Evolutionary conservation across 1,284 basidiomycete genomes (phyloP).

Genomic region (Puccinia hordei): DNA sequence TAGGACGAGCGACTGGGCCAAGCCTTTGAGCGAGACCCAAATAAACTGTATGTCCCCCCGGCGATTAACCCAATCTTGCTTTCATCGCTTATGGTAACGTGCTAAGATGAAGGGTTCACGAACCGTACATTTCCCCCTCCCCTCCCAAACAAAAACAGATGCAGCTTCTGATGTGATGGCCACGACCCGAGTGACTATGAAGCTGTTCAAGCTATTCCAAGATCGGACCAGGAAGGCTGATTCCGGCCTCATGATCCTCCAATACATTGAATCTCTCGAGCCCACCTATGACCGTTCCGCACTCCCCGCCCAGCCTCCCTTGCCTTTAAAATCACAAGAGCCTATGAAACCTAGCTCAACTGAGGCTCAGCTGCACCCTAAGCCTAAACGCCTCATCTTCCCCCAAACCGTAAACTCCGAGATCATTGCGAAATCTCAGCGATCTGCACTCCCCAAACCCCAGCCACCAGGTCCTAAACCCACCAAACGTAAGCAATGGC

Average conservation of each 20-base stretch:
- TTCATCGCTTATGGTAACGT: background rate
- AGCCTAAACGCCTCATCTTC: background rate
- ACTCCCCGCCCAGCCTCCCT: background rate
- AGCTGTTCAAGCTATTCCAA: background rate
- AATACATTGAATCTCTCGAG: conserved; percentile 21
- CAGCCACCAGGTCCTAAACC: background rate
- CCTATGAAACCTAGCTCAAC: background rate
- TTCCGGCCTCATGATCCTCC: conserved; percentile 1
- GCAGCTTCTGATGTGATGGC: conserved; percentile 37
- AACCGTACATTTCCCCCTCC: background rate
- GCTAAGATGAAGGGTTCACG: no score
- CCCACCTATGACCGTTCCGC: conserved; percentile 1
- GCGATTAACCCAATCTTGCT: background rate
- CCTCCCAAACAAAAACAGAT: conserved; percentile 17
- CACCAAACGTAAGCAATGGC: background rate
- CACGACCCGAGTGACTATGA: conserved; percentile 16
- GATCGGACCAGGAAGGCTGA: background rate
- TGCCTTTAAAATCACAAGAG: background rate
- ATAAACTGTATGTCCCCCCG: conserved; percentile 17
- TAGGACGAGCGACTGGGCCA: conserved; percentile 31
- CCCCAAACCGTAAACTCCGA: background rate
- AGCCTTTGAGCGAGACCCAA: conserved; percentile 10
- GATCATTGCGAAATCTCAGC: background rate
- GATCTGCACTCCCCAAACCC: background rate
- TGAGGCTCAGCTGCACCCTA: background rate